These are phyloP conservation scores for Amyloporia xantha DNA, from an alignment of 768 basidiomycete genomes.

Conservation along the genomic window DNA sequence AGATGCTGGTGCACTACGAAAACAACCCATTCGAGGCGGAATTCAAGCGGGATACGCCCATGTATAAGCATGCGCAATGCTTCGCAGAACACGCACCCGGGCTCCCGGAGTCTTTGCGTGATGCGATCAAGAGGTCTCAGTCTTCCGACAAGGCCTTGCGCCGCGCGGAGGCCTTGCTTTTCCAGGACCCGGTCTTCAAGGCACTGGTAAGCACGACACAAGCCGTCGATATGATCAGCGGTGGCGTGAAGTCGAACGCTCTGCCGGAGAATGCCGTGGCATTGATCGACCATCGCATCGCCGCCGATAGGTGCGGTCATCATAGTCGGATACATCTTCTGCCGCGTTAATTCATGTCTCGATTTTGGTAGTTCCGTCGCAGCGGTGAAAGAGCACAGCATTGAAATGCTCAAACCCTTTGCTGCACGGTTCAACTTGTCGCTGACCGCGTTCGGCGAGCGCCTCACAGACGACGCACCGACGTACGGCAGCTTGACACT, in stretches of 20 bases:
- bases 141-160: slow-evolving; percentile 45
- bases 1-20: slow-evolving; percentile 64
- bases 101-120: slow-evolving; percentile 42
- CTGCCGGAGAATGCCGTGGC: slow-evolving; percentile 70
- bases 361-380: slow-evolving; percentile 24
- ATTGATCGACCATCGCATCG: slow-evolving; percentile 67
- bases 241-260: slow-evolving; percentile 46
- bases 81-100: slow-evolving; percentile 52
- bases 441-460: slow-evolving; percentile 48
- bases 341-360: background rate
- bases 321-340: background rate
- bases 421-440: slow-evolving; percentile 51
- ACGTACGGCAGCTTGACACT: slow-evolving; percentile 43
- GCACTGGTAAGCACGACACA: slow-evolving; percentile 65
- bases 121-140: slow-evolving; percentile 39
- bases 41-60: slow-evolving; percentile 49
- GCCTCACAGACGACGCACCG: slow-evolving; percentile 26
- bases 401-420: slow-evolving; percentile 33
- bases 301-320: slow-evolving; percentile 20
- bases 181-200: slow-evolving; percentile 29
- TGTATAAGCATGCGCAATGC: slow-evolving; percentile 61
- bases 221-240: slow-evolving; percentile 57
- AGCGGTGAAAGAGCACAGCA: slow-evolving; percentile 21
- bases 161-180: slow-evolving; percentile 39
- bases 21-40: slow-evolving; percentile 47